Base-by-base conservation (phyloP, 2,329 filamentous ascomycete species). In the Sporothrix phasma region DNA sequence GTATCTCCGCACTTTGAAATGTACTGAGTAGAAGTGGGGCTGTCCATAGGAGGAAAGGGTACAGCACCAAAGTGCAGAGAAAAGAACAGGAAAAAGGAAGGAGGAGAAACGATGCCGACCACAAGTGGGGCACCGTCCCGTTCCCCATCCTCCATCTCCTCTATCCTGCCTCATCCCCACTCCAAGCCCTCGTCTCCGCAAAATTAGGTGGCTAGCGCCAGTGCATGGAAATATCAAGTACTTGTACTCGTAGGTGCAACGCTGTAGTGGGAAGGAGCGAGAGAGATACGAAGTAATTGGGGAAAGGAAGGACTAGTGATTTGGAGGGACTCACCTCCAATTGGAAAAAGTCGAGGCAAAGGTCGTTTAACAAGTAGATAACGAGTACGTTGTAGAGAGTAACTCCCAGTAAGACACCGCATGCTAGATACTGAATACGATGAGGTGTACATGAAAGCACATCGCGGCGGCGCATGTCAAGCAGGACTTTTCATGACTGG, bases 151-250 rank as follows among this genome's bases (percentile, higher is more conserved):
- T 15, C 17, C 37, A 2, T 34, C 51, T 39, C 31, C 31, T 22
- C 13, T 13, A 5, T 39, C n/a, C n/a, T 19, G 13, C 22, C 22
- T 41, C 17, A 31, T 34, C 26, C 24, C 51, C 64, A 34, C 64
- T 51, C 51, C 26, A n/a, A 64, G 46, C 64, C 60, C 60, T 62
- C 60, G 49, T 63, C 64, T 65, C 64, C 64, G 54, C 64, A 63
- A 63, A 43, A 17, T 24, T 13, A 37, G 29, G 45, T 61, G n/a
- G n/a, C 31, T 39, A 54, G 31, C 31, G 31, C 31, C 51, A 34
- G 34, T 56, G n/a, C 31, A 6, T 19, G 10, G 41, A 8, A 6
- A 17, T 8, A 34, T n/a, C 31, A 34, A 34, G 15, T n/a, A 43
- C 34, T 37, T 2, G 34, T 37, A 13, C 34, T 31, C 29, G 29